Conservation (phyloP, 2,329 filamentous ascomycete species). For the Aureobasidium sp. region DNA sequence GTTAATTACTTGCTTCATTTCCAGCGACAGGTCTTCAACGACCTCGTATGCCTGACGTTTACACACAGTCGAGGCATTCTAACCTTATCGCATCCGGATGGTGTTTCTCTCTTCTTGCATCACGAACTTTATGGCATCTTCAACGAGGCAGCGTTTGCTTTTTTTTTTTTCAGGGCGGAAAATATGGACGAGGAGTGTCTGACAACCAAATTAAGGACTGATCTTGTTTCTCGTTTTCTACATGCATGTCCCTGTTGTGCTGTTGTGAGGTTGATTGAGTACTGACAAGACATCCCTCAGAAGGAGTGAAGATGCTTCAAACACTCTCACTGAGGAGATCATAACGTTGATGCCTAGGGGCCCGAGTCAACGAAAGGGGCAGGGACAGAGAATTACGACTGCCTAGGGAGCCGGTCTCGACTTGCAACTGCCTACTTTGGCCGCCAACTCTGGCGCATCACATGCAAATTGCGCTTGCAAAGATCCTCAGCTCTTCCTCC, state of each 20-base stretch:
- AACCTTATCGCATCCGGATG: neutral
- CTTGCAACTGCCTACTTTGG: neutral
- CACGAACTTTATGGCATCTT: slow-evolving; percentile 11
- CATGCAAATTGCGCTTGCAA: neutral
- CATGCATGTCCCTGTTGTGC: neutral
- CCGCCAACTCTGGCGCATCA: neutral
- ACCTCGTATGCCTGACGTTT: neutral
- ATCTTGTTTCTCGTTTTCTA: neutral
- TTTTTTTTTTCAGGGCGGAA: neutral
- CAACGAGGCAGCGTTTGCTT: slow-evolving; percentile 11
- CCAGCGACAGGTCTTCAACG: slow-evolving; percentile 13
- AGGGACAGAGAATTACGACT: neutral
- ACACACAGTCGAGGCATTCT: neutral
- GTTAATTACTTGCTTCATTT: neutral
- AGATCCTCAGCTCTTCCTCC: neutral
- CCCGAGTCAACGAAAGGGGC: too few species aligned
- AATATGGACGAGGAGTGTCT: neutral
- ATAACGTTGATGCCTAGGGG: too few species aligned
- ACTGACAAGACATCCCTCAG: neutral
- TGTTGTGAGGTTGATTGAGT: neutral
- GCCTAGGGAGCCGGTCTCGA: neutral
- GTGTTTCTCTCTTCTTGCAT: neutral
- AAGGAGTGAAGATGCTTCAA: neutral
- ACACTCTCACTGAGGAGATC: too few species aligned
- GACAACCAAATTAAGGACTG: neutral